Evolutionary conservation across 306 rosid genomes (phyloP).

Genomic region (Pachyrhizus erosus): DNA sequence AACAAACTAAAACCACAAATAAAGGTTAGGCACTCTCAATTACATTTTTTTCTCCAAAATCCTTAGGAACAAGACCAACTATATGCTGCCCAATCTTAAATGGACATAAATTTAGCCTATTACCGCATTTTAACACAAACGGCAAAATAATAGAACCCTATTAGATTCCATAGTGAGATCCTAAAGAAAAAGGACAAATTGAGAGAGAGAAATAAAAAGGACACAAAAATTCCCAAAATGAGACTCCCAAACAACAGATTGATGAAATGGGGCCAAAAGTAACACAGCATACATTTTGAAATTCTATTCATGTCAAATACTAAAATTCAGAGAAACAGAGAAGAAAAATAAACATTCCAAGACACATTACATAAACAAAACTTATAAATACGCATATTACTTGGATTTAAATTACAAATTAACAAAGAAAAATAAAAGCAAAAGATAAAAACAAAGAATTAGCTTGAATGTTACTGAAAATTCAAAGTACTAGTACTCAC

Average conservation of each 20-base stretch:
- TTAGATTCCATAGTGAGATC: not conserved
- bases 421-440: no score
- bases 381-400: not conserved
- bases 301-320: not conserved
- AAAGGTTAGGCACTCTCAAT: not conserved
- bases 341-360: no score
- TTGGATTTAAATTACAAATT: no score
- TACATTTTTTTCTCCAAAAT: not conserved
- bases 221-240: no score
- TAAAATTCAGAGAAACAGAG: not conserved
- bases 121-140: not conserved
- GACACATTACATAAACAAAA: not conserved
- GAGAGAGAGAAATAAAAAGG: no score
- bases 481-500: constrained; percentile 50
- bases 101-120: not conserved
- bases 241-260: no score
- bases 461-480: no score
- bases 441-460: no score
- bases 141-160: constrained; percentile 5
- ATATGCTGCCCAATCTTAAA: not conserved
- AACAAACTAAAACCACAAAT: constrained; percentile 3
- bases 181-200: not conserved
- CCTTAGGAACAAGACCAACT: not conserved
- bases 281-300: not conserved
- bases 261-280: not conserved